Conservation (phyloP, 2,329 filamentous ascomycete species). For the Trichoderma aggressivum region DNA sequence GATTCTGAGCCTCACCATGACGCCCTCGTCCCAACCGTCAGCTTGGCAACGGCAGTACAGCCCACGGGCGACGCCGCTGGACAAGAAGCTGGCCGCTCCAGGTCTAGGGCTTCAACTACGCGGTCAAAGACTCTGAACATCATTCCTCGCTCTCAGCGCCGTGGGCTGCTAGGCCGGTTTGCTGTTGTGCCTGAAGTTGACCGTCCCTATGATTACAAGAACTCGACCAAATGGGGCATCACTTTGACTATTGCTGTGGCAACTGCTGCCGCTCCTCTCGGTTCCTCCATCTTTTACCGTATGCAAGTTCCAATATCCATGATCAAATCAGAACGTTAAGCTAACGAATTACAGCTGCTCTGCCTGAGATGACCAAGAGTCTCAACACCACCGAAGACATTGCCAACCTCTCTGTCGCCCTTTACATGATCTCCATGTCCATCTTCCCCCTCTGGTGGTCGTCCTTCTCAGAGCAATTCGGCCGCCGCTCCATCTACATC, state of each 20-base stretch:
- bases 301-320: conserved; percentile 33
- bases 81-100: conserved; percentile 17
- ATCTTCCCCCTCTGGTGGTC: conserved; percentile 89
- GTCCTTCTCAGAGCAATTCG: conserved; percentile 70
- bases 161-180: conserved; percentile 70
- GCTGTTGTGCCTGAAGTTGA: conserved; percentile 76
- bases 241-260: conserved; percentile 75
- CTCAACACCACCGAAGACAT: conserved; percentile 62
- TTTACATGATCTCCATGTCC: conserved; percentile 80
- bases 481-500: conserved; percentile 75
- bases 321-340: conserved; percentile 2
- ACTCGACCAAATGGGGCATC: conserved; percentile 78
- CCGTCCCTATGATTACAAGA: conserved; percentile 68
- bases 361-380: conserved; percentile 60
- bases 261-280: conserved; percentile 75
- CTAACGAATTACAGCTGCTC: conserved; percentile 53
- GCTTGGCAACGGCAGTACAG: neutral
- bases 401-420: conserved; percentile 70
- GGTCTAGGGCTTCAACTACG: conserved; percentile 38
- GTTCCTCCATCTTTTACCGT: conserved; percentile 82
- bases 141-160: conserved; percentile 49
- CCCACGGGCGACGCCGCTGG: neutral
- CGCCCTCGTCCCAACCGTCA: conserved; percentile 9
- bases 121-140: conserved; percentile 38
- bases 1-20: neutral